Conservation (phyloP, 179 eudicot species). For the Nepenthes alata region DNA sequence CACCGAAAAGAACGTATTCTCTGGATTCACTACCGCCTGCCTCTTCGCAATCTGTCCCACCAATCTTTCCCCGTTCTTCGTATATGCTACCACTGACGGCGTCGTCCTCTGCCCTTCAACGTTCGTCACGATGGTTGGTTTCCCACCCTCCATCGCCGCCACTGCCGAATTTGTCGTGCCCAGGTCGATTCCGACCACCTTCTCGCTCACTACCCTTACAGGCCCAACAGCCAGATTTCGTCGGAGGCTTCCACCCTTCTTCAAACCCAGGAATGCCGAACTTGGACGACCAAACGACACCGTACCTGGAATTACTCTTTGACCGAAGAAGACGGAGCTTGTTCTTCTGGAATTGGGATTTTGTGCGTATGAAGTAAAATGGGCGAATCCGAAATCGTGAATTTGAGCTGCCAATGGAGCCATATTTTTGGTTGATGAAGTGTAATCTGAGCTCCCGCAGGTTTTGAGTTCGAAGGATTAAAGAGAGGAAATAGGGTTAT, state of each 20-base stretch:
- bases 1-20: slow-evolving; percentile 72
- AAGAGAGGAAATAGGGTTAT: neutral
- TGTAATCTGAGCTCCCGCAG: neutral
- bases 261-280: neutral
- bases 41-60: slow-evolving; percentile 83
- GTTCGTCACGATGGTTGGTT: slow-evolving; percentile 72
- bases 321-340: slow-evolving; percentile 11
- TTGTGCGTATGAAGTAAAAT: slow-evolving; percentile 11
- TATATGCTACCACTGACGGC: slow-evolving; percentile 80
- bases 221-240: slow-evolving; percentile 4
- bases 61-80: slow-evolving; percentile 56
- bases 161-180: slow-evolving; percentile 87
- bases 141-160: slow-evolving; percentile 85
- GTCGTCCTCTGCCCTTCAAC: slow-evolving; percentile 75
- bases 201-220: slow-evolving; percentile 41
- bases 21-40: slow-evolving; percentile 87
- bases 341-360: neutral
- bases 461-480: neutral
- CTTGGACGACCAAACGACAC: slow-evolving; percentile 1
- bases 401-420: slow-evolving; percentile 23
- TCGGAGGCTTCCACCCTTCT: neutral
- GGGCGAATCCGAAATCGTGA: slow-evolving; percentile 5
- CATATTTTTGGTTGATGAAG: slow-evolving; percentile 4
- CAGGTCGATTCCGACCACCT: slow-evolving; percentile 77
- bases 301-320: neutral